These are phyloP conservation scores for Podila minutissima DNA, from an alignment of 192 early-diverging fungal species.

Conservation along the genomic window DNA sequence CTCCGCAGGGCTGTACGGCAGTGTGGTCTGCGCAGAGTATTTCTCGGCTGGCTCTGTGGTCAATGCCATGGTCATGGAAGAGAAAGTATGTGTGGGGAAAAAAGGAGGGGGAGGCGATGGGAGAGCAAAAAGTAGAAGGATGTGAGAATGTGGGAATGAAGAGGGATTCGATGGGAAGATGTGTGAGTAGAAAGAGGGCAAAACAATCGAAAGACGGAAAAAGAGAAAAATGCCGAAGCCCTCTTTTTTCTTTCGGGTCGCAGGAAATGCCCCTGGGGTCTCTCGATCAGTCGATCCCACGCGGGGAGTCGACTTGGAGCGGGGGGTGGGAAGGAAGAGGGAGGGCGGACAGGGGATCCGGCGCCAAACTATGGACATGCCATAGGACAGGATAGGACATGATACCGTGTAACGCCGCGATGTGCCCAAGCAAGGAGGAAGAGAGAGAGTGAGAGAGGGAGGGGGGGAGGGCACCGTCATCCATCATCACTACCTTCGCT, in stretches of 20 bases:
- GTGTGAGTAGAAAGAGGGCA: background rate
- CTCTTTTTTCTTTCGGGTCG: background rate
- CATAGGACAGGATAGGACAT: no score
- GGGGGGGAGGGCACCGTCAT: no score
- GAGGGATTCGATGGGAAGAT: background rate
- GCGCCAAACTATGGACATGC: no score
- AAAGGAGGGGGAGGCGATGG: background rate
- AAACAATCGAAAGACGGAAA: background rate
- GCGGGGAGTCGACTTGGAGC: no score
- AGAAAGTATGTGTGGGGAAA: background rate
- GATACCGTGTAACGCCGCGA: no score
- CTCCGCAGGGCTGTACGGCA: slow-evolving; percentile 34
- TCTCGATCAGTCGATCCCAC: no score
- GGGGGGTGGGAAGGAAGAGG: no score
- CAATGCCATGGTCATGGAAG: background rate
- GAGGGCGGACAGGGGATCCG: no score
- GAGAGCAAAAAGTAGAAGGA: background rate
- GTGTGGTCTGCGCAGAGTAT: slow-evolving; percentile 10
- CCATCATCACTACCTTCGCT: no score
- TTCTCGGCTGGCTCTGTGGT: slow-evolving; percentile 7
- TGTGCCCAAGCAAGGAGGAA: no score
- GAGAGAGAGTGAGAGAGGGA: no score
- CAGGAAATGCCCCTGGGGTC: no score
- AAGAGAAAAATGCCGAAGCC: background rate
- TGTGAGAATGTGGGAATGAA: slow-evolving; percentile 2